A percentile compares a stretch with the other conserved stretches of the same genome.
Conservation (phyloP, 257 asterid genomes). For the Echium plantagineum region DNA sequence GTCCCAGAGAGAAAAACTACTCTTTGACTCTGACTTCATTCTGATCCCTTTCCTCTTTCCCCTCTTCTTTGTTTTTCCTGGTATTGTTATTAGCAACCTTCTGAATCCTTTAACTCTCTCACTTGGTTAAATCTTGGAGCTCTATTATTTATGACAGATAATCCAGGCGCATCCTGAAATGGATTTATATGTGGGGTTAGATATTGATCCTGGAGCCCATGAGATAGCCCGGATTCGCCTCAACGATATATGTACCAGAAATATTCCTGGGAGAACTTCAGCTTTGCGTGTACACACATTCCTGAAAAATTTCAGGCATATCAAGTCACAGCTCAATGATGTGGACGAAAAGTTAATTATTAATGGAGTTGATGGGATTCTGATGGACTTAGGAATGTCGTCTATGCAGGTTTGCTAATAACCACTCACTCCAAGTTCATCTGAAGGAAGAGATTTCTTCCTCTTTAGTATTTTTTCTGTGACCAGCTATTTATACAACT, state of each 20-base stretch:
- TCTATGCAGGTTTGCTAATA: conserved; percentile 79
- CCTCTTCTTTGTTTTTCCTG: neutral
- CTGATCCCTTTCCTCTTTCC: neutral
- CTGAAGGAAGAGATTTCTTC: conserved; percentile 2
- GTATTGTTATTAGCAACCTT: neutral
- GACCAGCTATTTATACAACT: neutral
- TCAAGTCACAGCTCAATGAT: conserved; percentile 44
- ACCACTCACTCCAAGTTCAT: neutral
- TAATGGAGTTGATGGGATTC: conserved; percentile 62
- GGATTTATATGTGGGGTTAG: conserved; percentile 68
- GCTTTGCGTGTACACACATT: conserved; percentile 44
- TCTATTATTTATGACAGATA: conserved; percentile 42
- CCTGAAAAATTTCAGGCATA: conserved; percentile 52
- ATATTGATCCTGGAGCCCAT: conserved; percentile 88
- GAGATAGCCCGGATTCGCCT: conserved; percentile 52
- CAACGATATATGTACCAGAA: conserved; percentile 18
- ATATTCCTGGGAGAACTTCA: conserved; percentile 20
- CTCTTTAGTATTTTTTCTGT: no score
- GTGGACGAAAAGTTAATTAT: conserved; percentile 28
- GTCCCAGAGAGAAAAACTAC: neutral
- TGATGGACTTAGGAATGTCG: conserved; percentile 98
- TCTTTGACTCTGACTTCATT: no score
- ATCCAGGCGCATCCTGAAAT: conserved; percentile 82
- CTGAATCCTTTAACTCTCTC: neutral
- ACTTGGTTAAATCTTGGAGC: conserved; percentile 7